phyloP scores from a whole-genome alignment of 768 basidiomycete species.

The Leccinellum albellum region DNA sequence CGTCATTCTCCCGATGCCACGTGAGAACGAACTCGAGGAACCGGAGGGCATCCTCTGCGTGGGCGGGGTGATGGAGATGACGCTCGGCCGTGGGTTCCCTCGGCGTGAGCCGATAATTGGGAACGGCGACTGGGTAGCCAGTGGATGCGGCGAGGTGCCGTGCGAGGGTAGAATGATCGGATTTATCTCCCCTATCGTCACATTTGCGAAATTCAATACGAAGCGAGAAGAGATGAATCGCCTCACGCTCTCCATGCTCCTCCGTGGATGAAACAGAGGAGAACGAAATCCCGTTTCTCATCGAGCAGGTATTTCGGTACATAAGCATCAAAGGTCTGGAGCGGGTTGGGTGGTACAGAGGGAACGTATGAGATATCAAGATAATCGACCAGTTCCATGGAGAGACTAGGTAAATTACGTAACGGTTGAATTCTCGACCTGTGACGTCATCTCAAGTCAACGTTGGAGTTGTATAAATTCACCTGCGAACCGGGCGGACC shows the following conservation, averaged over 20 bases:
- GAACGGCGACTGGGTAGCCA: constrained; percentile 57
- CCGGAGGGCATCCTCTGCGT: constrained; percentile 60
- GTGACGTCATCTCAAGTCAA: constrained; percentile 29
- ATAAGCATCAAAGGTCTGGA: constrained; percentile 57
- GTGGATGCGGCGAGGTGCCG: constrained; percentile 48
- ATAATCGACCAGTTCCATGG: constrained; percentile 13
- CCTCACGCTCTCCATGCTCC: constrained; percentile 81
- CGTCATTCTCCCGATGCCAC: constrained; percentile 33
- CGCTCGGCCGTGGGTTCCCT: constrained; percentile 32
- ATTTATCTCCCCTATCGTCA: constrained; percentile 67
- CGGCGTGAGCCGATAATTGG: constrained; percentile 75
- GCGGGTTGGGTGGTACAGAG: constrained; percentile 23
- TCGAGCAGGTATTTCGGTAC: constrained; percentile 22
- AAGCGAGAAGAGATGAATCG: neutral
- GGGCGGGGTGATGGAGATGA: constrained; percentile 60
- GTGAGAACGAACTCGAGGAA: constrained; percentile 56
- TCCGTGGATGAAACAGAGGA: constrained; percentile 76
- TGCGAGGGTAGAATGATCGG: constrained; percentile 52
- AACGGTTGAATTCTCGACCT: neutral
- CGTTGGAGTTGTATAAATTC: constrained; percentile 5
- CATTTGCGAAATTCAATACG: constrained; percentile 3
- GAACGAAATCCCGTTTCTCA: neutral
- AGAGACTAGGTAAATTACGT: neutral
- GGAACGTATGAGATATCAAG: constrained; percentile 36
- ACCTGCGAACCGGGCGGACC: neutral